These are phyloP conservation scores for Sambucus nigra DNA, from an alignment of 129 eudicot genomes.

Conservation along the genomic window DNA sequence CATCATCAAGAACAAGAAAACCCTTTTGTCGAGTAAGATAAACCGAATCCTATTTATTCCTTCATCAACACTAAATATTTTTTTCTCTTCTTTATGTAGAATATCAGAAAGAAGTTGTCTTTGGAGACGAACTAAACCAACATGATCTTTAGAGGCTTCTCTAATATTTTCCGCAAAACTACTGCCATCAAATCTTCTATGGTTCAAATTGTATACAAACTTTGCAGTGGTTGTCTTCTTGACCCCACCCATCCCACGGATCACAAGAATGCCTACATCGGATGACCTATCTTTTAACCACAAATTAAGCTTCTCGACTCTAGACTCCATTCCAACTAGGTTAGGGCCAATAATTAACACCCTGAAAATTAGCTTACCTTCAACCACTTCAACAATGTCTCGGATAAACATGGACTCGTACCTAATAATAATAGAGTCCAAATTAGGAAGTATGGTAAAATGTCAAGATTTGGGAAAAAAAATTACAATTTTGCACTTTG, in stretches of 20 bases:
- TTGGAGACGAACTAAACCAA: slow-evolving; percentile 17
- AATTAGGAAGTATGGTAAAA: too few relatives aligned
- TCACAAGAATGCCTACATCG: background rate
- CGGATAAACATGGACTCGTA: slow-evolving; percentile 1
- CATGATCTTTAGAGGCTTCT: slow-evolving; percentile 10
- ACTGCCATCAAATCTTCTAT: slow-evolving; percentile 8
- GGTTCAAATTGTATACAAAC: slow-evolving; percentile 4
- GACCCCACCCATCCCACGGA: background rate
- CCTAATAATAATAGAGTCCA: too few relatives aligned
- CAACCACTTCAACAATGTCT: background rate
- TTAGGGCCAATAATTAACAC: background rate
- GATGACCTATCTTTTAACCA: background rate
- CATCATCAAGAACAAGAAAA: slow-evolving; percentile 25
- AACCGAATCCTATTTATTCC: slow-evolving; percentile 8
- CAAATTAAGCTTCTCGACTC: background rate
- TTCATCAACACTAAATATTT: slow-evolving; percentile 6
- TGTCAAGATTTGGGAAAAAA: too few relatives aligned
- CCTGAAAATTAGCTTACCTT: background rate
- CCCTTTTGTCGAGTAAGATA: slow-evolving; percentile 8
- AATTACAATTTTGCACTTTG: too few relatives aligned
- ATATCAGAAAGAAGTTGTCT: slow-evolving; percentile 20
- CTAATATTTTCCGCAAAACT: slow-evolving; percentile 14
- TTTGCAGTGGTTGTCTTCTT: slow-evolving; percentile 6
- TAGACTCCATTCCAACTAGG: slow-evolving; percentile 10
- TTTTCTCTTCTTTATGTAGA: background rate